Evolutionary conservation across 768 basidiomycete genomes (phyloP).

Genomic region (Agrocybe pediades): DNA sequence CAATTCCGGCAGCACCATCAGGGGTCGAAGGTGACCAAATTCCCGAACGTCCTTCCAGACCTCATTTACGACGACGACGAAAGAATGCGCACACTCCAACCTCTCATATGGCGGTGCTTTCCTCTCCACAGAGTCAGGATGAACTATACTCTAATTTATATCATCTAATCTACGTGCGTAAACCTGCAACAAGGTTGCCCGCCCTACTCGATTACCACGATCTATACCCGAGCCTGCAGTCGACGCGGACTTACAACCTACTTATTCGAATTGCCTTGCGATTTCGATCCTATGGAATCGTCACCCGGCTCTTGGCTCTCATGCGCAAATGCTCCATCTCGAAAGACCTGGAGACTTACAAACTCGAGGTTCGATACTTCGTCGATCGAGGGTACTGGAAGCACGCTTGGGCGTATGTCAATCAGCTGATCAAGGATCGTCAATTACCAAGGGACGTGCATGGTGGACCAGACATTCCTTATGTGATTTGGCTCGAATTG

Average conservation of each 20-base stretch:
- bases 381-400: slow-evolving; percentile 59
- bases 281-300: slow-evolving; percentile 48
- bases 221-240: slow-evolving; percentile 35
- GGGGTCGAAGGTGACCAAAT: not conserved
- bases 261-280: slow-evolving; percentile 52
- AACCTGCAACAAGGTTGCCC: slow-evolving; percentile 31
- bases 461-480: slow-evolving; percentile 31
- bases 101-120: slow-evolving; percentile 10
- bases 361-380: slow-evolving; percentile 57
- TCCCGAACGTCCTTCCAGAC: slow-evolving; percentile 1
- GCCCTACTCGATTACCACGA: slow-evolving; percentile 53
- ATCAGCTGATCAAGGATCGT: slow-evolving; percentile 20
- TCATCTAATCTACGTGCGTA: slow-evolving; percentile 32
- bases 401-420: slow-evolving; percentile 52
- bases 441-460: slow-evolving; percentile 8
- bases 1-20: not conserved
- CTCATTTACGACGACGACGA: not conserved
- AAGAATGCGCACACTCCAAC: not conserved
- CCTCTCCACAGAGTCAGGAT: slow-evolving; percentile 30
- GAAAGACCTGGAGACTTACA: slow-evolving; percentile 55
- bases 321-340: slow-evolving; percentile 48
- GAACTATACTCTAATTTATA: slow-evolving; percentile 45
- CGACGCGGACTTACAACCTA: slow-evolving; percentile 47
- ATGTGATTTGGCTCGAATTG: slow-evolving; percentile 65
- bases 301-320: slow-evolving; percentile 41